phyloP scores from a whole-genome alignment of 768 basidiomycete species.

The Russula foetens region DNA sequence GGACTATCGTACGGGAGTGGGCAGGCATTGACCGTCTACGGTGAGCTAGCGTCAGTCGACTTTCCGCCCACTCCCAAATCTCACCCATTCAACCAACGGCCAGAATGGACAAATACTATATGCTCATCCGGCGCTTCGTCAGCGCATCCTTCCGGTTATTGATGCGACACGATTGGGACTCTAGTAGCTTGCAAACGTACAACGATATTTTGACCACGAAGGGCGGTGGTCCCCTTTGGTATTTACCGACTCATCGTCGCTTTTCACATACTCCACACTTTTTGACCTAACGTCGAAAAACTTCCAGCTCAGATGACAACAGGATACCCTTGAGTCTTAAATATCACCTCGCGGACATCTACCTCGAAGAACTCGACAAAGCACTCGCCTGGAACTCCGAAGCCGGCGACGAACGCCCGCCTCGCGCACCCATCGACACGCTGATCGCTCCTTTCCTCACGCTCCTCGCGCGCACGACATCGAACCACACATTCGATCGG shows the following conservation, averaged over 20 bases:
- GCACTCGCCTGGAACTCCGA: slow-evolving; percentile 29
- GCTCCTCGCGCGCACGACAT: slow-evolving; percentile 61
- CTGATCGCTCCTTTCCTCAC: slow-evolving; percentile 63
- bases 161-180: slow-evolving; percentile 61
- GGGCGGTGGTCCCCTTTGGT: slow-evolving; percentile 90
- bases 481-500: slow-evolving; percentile 61
- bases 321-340: slow-evolving; percentile 71
- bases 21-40: slow-evolving; percentile 82
- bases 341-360: slow-evolving; percentile 86
- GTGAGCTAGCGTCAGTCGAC: slow-evolving; percentile 33
- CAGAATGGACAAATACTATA: slow-evolving; percentile 96
- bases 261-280: background rate
- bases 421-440: slow-evolving; percentile 42
- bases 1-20: slow-evolving; percentile 87
- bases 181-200: slow-evolving; percentile 45
- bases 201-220: slow-evolving; percentile 53
- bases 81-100: background rate
- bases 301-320: slow-evolving; percentile 52
- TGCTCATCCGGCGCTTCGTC: slow-evolving; percentile 85
- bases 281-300: background rate
- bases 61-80: slow-evolving; percentile 21
- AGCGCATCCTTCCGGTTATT: slow-evolving; percentile 82
- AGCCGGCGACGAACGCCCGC: slow-evolving; percentile 21
- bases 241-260: slow-evolving; percentile 21
- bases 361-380: slow-evolving; percentile 83